Evolutionary conservation across 371 early-diverging fungal genomes (phyloP), one percentile per base, ranked within the genome.

Genomic region (Mucor racemosus): DNA sequence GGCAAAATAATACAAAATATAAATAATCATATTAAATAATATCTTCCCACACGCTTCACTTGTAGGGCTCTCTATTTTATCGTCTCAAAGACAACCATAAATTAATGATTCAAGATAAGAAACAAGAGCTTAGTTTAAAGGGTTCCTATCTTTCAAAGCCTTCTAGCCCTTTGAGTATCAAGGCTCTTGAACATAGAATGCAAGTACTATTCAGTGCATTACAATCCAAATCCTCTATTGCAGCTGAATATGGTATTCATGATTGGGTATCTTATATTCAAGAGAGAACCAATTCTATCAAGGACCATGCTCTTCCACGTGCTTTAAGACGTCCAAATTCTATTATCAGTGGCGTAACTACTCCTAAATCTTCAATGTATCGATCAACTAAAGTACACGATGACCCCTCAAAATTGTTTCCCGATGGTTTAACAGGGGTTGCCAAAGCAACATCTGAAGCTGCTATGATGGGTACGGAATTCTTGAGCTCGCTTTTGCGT

Each of bases 41-140:
- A 26, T 26, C 26, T 26, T 26, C 26, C 38, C 7, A 38, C 38
- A 38, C 38, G 11, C 13, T 9, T 14, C 33, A 19, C 44, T 13
- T 58, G 11, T 57, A 73, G 73, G 73, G 73, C 15, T 46, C 73
- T 8, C 33, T 73, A 5, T 73, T 73, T 34, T 73, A 73, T 44
- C 66, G 72, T 14, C 58, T 70, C 5, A 62, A 55, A 38, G 66
- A 70, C 36, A 42, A 48, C 5, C 56, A 65, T 48, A 41, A 38
- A 10, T 33, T 55, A 1, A 40, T 44, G 35, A 61, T 65, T 33
- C 38, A 62, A 31, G 56, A 50, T 36, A 59, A 50, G 9, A 60
- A 58, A 17, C 33, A 42, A 26, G 31, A 33, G 1, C 17, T 13
- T 9, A 62, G 41, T 19, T 36, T 66, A 7, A 54, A 55, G 9